phyloP scores from a whole-genome alignment of 169 alveolate genomes.

The Cryptosporidium andersoni region DNA sequence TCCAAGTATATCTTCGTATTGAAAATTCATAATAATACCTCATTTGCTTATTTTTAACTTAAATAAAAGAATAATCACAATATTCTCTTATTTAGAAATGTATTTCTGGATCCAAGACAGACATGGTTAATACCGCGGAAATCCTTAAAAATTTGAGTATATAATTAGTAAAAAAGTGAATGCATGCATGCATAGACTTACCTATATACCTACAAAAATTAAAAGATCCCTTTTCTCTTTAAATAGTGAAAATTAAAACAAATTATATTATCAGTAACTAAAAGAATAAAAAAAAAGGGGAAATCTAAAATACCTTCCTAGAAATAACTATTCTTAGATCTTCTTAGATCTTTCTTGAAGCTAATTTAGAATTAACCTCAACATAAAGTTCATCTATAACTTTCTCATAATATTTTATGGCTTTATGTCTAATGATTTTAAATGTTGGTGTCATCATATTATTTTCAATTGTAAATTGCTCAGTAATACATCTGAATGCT shows the following conservation, averaged over 20 bases:
- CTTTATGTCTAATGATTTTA: conserved; percentile 70
- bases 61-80: too few species aligned
- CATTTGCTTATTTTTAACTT: too few species aligned
- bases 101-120: too few species aligned
- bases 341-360: background rate
- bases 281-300: background rate
- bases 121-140: too few species aligned
- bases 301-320: background rate
- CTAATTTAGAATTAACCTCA: background rate
- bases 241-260: background rate
- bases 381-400: conserved; percentile 56
- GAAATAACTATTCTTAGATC: background rate
- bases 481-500: conserved; percentile 52
- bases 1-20: too few species aligned
- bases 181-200: too few species aligned
- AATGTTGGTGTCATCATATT: conserved; percentile 73
- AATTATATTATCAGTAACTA: background rate
- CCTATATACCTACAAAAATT: too few species aligned
- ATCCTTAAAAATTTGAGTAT: too few species aligned
- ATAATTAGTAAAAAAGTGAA: too few species aligned
- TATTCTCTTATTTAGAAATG: too few species aligned
- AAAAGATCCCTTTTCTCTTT: background rate
- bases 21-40: too few species aligned
- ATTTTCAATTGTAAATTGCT: conserved; percentile 63
- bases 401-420: conserved; percentile 30